Evolutionary conservation across 2,329 filamentous ascomycete genomes (phyloP).

Genomic region (Exophiala phaeomuriformis): DNA sequence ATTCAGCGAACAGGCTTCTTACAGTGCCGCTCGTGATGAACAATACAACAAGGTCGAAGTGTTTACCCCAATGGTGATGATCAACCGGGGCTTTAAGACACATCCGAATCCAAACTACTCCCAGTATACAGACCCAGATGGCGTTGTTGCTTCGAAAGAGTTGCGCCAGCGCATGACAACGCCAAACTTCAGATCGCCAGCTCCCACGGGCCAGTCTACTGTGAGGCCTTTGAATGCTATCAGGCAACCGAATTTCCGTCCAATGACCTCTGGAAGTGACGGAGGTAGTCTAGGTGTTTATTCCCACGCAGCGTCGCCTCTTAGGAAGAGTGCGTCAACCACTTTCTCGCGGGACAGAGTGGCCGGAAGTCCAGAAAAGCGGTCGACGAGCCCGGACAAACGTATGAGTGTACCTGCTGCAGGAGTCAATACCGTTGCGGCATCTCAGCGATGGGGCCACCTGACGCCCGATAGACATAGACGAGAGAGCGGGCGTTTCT

Average conservation of each 20-base stretch:
- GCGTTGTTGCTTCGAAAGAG: conserved; percentile 35
- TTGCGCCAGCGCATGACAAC: conserved; percentile 41
- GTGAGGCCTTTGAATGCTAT: conserved; percentile 41
- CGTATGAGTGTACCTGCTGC: conserved; percentile 35
- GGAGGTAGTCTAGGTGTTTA: conserved; percentile 76
- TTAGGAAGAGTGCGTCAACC: conserved; percentile 67
- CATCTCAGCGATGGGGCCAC: conserved; percentile 33
- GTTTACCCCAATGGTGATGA: conserved; percentile 54
- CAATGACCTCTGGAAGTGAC: conserved; percentile 44
- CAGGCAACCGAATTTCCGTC: conserved; percentile 49
- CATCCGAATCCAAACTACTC: conserved; percentile 79
- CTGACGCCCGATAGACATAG: conserved; percentile 25
- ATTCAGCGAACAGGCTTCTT: conserved; percentile 45
- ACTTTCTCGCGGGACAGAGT: conserved; percentile 36
- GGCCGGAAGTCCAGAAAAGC: conserved; percentile 33
- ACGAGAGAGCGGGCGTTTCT: conserved; percentile 31
- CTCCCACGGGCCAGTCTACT: conserved; percentile 43
- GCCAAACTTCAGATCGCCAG: conserved; percentile 36
- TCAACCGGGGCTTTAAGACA: conserved; percentile 70
- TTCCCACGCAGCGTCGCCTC: conserved; percentile 70
- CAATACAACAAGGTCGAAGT: conserved; percentile 51
- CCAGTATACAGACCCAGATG: conserved; percentile 61
- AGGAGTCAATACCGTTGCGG: conserved; percentile 31
- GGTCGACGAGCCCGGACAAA: conserved; percentile 39
- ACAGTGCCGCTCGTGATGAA: conserved; percentile 36